Evolutionary conservation across 2,329 filamentous ascomycete genomes (phyloP).

Genomic region (Fusarium sp.): DNA sequence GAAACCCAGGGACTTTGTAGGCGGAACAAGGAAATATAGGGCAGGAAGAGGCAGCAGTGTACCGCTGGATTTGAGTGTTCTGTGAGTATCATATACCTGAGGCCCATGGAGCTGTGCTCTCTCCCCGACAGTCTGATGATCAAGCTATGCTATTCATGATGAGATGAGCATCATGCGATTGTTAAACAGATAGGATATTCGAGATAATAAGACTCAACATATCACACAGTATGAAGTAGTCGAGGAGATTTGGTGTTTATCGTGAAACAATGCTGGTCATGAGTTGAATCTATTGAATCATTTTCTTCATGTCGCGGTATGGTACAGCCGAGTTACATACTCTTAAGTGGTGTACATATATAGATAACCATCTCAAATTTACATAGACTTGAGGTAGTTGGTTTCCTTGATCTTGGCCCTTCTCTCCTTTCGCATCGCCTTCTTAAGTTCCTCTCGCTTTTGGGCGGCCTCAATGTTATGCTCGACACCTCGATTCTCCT

Average conservation of each 20-base stretch:
- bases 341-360: constrained; percentile 42
- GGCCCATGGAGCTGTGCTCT: constrained; percentile 10
- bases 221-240: neutral
- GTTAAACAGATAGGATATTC: constrained; percentile 24
- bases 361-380: constrained; percentile 41
- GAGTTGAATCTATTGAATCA: neutral
- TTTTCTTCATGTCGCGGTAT: constrained; percentile 33
- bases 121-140: neutral
- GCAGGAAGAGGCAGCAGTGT: constrained; percentile 95
- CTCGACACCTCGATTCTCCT: constrained; percentile 53
- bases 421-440: constrained; percentile 78
- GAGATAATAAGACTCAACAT: constrained; percentile 3
- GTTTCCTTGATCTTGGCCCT: constrained; percentile 82
- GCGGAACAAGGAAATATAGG: constrained; percentile 80
- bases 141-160: constrained; percentile 7
- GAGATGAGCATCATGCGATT: constrained; percentile 32
- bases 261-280: neutral
- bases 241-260: neutral
- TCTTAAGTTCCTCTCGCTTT: constrained; percentile 70
- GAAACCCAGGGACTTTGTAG: constrained; percentile 82
- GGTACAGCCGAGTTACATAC: constrained; percentile 40
- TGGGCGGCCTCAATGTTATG: constrained; percentile 58
- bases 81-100: constrained; percentile 46
- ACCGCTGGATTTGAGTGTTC: constrained; percentile 79
- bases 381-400: constrained; percentile 88